Conservation (phyloP, 805 yeast genomes). For the Yueomyces sinensis region DNA sequence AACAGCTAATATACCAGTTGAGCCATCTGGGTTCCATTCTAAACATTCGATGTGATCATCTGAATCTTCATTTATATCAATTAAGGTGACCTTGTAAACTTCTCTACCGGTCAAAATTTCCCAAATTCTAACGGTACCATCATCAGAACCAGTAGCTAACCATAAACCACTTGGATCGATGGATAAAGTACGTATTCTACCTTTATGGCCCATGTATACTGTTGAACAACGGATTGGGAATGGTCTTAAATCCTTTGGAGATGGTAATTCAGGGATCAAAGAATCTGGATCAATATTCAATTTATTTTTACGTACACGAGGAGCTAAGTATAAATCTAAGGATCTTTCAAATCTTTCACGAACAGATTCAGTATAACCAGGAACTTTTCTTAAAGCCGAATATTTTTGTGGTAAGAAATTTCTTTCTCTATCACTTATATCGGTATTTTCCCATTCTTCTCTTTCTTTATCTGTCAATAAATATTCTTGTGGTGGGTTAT, state of each 20-base stretch:
- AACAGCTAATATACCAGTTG: conserved; percentile 69
- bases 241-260: conserved; percentile 92
- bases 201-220: conserved; percentile 69
- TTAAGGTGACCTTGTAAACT: conserved; percentile 49
- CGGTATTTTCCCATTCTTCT: conserved; percentile 53
- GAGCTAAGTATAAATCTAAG: conserved; percentile 87
- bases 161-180: conserved; percentile 86
- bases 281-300: conserved; percentile 92
- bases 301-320: conserved; percentile 84
- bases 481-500: conserved; percentile 96
- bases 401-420: conserved; percentile 76
- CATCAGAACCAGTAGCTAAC: conserved; percentile 97
- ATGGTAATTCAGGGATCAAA: conserved; percentile 88
- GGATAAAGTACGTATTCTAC: conserved; percentile 66
- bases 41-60: conserved; percentile 73
- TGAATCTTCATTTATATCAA: conserved; percentile 38
- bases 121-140: conserved; percentile 94
- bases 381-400: conserved; percentile 75
- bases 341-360: conserved; percentile 92
- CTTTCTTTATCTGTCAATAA: conserved; percentile 66
- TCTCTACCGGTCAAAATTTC: conserved; percentile 92
- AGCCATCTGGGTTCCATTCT: conserved; percentile 80
- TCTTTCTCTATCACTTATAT: conserved; percentile 65
- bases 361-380: conserved; percentile 76
- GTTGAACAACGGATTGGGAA: conserved; percentile 91